Conservation (phyloP, 2,329 filamentous ascomycete genomes). For the Trichoderma asperellum region DNA sequence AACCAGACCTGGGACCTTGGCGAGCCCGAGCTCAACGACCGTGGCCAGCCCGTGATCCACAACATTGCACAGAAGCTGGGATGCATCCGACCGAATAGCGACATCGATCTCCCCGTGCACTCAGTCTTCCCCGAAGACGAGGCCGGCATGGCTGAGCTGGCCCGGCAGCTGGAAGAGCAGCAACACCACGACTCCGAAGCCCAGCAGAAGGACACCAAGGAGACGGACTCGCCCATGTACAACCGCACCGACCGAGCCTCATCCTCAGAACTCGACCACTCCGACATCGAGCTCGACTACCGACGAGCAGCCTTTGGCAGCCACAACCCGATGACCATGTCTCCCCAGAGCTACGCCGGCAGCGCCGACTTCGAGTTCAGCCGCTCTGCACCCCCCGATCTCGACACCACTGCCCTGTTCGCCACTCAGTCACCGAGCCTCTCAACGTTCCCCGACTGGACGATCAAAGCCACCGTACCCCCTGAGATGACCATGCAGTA, state of each 20-base stretch:
- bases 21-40: conserved; percentile 66
- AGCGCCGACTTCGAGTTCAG: conserved; percentile 46
- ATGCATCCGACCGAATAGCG: conserved; percentile 65
- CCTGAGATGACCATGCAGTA: conserved; percentile 45
- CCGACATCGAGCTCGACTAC: conserved; percentile 60
- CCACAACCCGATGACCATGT: conserved; percentile 51
- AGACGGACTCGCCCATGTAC: conserved; percentile 26
- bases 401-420: conserved; percentile 42
- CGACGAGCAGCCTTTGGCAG: conserved; percentile 52
- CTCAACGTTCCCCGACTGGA: conserved; percentile 41
- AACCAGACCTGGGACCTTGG: conserved; percentile 63
- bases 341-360: conserved; percentile 55
- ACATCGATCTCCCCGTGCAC: conserved; percentile 61
- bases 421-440: conserved; percentile 43
- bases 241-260: conserved; percentile 53
- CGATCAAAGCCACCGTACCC: conserved; percentile 35
- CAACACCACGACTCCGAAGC: conserved; percentile 27
- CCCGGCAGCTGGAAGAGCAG: conserved; percentile 56
- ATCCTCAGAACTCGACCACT: conserved; percentile 59
- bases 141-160: conserved; percentile 59
- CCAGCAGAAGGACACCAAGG: conserved; percentile 19
- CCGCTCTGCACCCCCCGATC: conserved; percentile 39
- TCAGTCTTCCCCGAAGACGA: conserved; percentile 66
- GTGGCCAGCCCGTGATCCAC: conserved; percentile 66
- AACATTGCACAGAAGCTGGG: conserved; percentile 67